Conservation (phyloP, 208 protist genomes). For the Wallacemonas collosoma region DNA sequence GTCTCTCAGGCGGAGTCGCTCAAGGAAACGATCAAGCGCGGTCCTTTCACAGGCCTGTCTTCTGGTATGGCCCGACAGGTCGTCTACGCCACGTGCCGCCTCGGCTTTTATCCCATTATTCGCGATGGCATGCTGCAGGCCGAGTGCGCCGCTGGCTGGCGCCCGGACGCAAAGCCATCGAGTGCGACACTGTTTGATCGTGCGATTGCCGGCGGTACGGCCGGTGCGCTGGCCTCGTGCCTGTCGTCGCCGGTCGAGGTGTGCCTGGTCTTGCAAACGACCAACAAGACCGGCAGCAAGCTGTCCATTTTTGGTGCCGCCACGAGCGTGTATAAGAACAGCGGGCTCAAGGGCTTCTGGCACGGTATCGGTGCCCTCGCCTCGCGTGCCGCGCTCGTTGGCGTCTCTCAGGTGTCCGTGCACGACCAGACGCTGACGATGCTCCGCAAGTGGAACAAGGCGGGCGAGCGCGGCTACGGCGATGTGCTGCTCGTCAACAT, state of each 20-base stretch:
- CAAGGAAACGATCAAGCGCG: slow-evolving; percentile 49
- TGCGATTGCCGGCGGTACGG: slow-evolving; percentile 69
- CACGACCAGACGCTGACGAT: slow-evolving; percentile 91
- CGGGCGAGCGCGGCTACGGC: slow-evolving; percentile 14
- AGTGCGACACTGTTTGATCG: slow-evolving; percentile 69
- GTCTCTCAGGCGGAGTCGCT: slow-evolving; percentile 52
- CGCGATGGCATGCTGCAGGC: slow-evolving; percentile 69
- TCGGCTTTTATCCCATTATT: slow-evolving; percentile 91
- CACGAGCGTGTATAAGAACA: slow-evolving; percentile 39
- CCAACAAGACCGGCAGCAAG: slow-evolving; percentile 52
- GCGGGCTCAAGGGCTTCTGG: slow-evolving; percentile 82
- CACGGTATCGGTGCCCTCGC: slow-evolving; percentile 76
- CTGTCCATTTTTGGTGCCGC: slow-evolving; percentile 52
- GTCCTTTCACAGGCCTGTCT: slow-evolving; percentile 84
- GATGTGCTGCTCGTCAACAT: slow-evolving; percentile 84
- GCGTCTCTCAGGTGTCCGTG: slow-evolving; percentile 89
- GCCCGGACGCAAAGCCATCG: slow-evolving; percentile 42
- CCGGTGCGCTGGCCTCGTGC: slow-evolving; percentile 86
- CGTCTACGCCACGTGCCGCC: slow-evolving; percentile 88
- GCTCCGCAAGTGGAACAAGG: slow-evolving; percentile 58
- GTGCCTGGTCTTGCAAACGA: slow-evolving; percentile 91
- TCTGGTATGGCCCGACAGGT: slow-evolving; percentile 85
- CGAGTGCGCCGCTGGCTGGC: slow-evolving; percentile 45
- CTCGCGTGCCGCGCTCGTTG: slow-evolving; percentile 85
- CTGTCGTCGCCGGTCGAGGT: slow-evolving; percentile 90